Base-by-base conservation (phyloP, 306 rosid genomes). In the Trichosanthes truncata region DNA sequence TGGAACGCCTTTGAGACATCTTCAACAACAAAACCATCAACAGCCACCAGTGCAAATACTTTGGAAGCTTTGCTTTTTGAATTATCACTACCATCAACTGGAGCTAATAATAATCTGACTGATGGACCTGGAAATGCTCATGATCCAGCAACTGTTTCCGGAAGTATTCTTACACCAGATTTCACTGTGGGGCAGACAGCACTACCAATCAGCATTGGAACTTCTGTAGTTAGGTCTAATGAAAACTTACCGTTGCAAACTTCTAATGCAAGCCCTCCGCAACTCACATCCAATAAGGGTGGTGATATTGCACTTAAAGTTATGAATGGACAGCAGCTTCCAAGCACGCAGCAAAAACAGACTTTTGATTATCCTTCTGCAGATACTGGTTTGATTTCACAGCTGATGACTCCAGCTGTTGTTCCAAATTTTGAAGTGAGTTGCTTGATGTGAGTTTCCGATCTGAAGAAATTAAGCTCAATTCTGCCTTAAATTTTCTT, bases 51-150 rank as follows among this genome's bases (percentile, higher is more conserved):
- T 52, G 80, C 82, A 82, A 80, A 75, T 68, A 81, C 87, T 66
- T 51, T 81, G 71, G 85, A 93, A 81, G 83, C 85, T 65, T 86
- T 93, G 81, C 85, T 95, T 68, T 68, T 83, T 33, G 97, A 84
- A 55, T 84, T 89, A 82, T 86, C 93, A 35, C 84, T 82, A 33
- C 90, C 94, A 52, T 77, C 86, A 51, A 7, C 60, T 80, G 66
- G 46, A 49, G 69, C 84, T 55, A 78, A 66, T 4, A 80, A 67
- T 40, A 43, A 78, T 38, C 25, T 33, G 67, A 40, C 81, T 79
- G 83, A 78, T 79, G 80, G 78, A 36, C 76, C 86, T 74, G 26
- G 23, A n/a, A 78, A 63, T 63, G 77, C 11, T 20, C 81, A 38
- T 76, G 78, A 74, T 80, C 80, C 80, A 29, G 79, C 90, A 81